Conservation (phyloP, 2,329 filamentous ascomycete genomes). For the Ilyonectria destructans region DNA sequence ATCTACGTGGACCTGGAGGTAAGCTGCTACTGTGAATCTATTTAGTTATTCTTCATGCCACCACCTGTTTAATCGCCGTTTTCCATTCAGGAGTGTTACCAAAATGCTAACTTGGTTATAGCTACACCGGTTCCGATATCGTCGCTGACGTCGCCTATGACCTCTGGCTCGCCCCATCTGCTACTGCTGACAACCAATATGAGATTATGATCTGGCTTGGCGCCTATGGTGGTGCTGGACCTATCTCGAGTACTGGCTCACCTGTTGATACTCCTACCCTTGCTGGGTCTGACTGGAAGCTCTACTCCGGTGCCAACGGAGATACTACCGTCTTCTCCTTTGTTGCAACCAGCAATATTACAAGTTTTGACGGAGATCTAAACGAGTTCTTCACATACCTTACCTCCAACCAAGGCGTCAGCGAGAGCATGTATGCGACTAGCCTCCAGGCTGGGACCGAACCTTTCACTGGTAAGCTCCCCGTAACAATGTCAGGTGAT, state of each 20-base stretch:
- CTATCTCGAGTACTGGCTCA: constrained; percentile 57
- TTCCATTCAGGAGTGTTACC: neutral
- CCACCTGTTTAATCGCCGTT: too few relatives aligned
- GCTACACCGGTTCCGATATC: constrained; percentile 49
- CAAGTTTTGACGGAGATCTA: constrained; percentile 70
- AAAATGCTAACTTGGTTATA: constrained; percentile 41
- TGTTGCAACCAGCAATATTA: constrained; percentile 58
- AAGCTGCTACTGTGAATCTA: neutral
- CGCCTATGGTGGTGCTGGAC: constrained; percentile 70
- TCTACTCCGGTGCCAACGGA: constrained; percentile 73
- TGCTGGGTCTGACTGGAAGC: constrained; percentile 67
- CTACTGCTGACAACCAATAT: constrained; percentile 62
- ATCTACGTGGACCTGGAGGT: constrained; percentile 53
- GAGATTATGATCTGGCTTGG: constrained; percentile 78
- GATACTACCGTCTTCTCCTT: constrained; percentile 73
- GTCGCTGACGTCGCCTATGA: constrained; percentile 74
- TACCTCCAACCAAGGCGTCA: constrained; percentile 58
- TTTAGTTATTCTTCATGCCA: neutral
- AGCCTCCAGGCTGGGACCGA: constrained; percentile 63
- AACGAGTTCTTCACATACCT: constrained; percentile 73
- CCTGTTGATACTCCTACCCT: constrained; percentile 62
- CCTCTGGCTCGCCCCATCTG: constrained; percentile 68
- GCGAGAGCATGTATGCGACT: constrained; percentile 33
- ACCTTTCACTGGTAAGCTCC: constrained; percentile 63
- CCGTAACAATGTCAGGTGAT: fast-evolving